Conservation (phyloP, 192 early-diverging fungal genomes). For the Phycomyces blakesleeanus region DNA sequence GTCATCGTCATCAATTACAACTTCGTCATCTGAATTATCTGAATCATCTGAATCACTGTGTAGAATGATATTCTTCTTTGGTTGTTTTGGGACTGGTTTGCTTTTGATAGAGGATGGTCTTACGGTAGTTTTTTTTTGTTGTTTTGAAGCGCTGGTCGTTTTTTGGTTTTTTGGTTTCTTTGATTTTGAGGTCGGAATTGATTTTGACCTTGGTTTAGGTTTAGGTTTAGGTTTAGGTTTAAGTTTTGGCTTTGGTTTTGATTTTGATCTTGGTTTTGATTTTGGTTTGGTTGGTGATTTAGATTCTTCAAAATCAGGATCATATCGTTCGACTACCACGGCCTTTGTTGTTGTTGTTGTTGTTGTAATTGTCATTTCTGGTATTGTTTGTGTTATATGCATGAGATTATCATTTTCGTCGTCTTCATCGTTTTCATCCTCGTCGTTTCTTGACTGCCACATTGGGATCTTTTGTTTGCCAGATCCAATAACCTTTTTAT, state of each 20-base stretch:
- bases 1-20: background rate
- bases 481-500: too few relatives aligned
- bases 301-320: background rate
- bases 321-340: background rate
- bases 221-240: too few relatives aligned
- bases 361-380: background rate
- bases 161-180: background rate
- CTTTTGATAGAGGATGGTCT: background rate
- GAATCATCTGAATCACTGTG: background rate
- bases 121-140: background rate
- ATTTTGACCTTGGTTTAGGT: too few relatives aligned
- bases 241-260: too few relatives aligned
- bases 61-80: background rate
- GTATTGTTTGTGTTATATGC: too few relatives aligned
- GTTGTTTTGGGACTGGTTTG: conserved; percentile 4
- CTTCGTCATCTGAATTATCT: background rate
- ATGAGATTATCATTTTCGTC: too few relatives aligned
- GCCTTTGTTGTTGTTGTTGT: background rate
- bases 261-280: too few relatives aligned
- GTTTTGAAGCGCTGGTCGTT: background rate
- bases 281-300: too few relatives aligned
- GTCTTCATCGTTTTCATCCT: too few relatives aligned
- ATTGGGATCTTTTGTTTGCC: too few relatives aligned
- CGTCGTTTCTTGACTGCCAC: too few relatives aligned
- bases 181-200: too few relatives aligned